Percentiles rank a stretch among this genome's conserved stretches.
Conservation (phyloP, 805 yeast genomes). For the Starmerella vaccinii region DNA sequence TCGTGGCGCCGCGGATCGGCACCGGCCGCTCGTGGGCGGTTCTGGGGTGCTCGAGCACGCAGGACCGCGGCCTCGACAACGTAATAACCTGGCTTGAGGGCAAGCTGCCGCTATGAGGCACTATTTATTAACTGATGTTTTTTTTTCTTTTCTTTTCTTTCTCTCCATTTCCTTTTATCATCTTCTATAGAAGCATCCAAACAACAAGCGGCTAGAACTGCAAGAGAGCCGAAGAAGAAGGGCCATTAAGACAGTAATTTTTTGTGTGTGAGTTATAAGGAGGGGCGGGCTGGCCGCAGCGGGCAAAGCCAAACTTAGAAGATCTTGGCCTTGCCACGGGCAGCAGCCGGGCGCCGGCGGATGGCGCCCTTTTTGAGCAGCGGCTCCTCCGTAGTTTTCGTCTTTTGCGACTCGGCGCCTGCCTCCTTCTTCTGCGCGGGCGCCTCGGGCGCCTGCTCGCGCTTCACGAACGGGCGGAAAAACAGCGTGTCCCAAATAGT, state of each 20-base stretch:
- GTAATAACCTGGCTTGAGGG: constrained; percentile 16
- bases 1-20: constrained; percentile 23
- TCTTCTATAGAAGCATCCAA: too few relatives aligned
- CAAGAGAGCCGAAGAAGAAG: too few relatives aligned
- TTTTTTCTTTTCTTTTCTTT: too few relatives aligned
- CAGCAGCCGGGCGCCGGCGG: constrained; percentile 22
- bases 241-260: too few relatives aligned
- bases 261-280: too few relatives aligned
- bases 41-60: constrained; percentile 10
- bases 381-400: constrained; percentile 13
- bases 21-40: constrained; percentile 17
- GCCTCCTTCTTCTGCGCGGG: constrained; percentile 19
- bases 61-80: constrained; percentile 5
- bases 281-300: too few relatives aligned
- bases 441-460: constrained; percentile 9
- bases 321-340: constrained; percentile 23
- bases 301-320: constrained; percentile 13
- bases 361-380: constrained; percentile 21
- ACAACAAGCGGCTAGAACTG: too few relatives aligned
- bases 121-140: background rate
- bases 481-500: constrained; percentile 29
- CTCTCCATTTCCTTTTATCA: too few relatives aligned
- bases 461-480: background rate
- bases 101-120: constrained; percentile 9
- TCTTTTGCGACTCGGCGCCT: constrained; percentile 13